Percentiles rank a stretch among this genome's conserved stretches.
Conservation (phyloP, 2,329 filamentous ascomycete genomes). For the Didymella pomorum region DNA sequence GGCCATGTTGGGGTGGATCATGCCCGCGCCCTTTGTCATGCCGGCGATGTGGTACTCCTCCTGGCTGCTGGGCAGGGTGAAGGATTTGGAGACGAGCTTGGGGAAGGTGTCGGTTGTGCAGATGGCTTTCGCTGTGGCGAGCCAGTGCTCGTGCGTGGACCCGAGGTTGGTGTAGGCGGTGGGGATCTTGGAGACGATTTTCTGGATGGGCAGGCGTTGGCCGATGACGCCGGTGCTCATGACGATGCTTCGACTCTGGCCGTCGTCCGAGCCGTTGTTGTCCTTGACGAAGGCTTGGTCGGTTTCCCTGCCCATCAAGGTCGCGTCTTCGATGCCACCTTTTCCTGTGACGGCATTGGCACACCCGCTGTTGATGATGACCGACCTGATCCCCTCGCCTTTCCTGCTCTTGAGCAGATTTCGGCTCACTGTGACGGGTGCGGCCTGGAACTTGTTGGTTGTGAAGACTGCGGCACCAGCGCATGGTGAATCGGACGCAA, state of each 20-base stretch:
- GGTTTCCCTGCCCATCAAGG: conserved; percentile 79
- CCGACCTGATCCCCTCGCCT: conserved; percentile 76
- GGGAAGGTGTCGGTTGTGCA: conserved; percentile 99
- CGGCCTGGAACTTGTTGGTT: conserved; percentile 97
- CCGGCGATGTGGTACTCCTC: conserved; percentile 85
- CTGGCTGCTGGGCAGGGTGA: conserved; percentile 82
- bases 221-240: conserved; percentile 99
- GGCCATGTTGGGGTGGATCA: conserved; percentile 99
- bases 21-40: conserved; percentile 97
- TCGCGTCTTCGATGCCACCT: conserved; percentile 87
- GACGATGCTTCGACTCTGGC: conserved; percentile 74
- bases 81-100: conserved; percentile 86
- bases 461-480: conserved; percentile 93
- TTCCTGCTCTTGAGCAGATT: conserved; percentile 71
- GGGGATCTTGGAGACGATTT: conserved; percentile 85
- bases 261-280: conserved; percentile 50
- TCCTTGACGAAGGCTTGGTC: conserved; percentile 67
- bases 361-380: conserved; percentile 94
- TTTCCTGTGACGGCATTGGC: conserved; percentile 96
- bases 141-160: conserved; percentile 82
- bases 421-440: conserved; percentile 86
- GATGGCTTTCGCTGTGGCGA: conserved; percentile 85
- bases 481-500: conserved; percentile 86
- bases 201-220: conserved; percentile 88
- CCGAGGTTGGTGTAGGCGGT: conserved; percentile 75